These are phyloP conservation scores for Candida michaelii DNA, from an alignment of 805 yeast genomes.

Conservation along the genomic window DNA sequence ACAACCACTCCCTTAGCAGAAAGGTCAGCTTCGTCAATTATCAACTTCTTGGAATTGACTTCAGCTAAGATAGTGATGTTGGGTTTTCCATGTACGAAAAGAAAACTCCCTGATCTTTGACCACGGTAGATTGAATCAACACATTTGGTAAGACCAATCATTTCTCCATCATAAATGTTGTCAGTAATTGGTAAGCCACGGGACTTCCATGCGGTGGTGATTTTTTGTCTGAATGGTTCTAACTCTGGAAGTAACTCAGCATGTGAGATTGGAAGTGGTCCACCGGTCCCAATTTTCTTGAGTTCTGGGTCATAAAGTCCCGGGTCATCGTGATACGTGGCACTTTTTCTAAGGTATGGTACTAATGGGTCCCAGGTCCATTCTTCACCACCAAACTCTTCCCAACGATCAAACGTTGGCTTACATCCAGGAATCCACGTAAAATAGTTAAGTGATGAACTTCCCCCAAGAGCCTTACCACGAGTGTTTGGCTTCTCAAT, in stretches of 20 bases:
- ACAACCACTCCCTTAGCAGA: conserved; percentile 22
- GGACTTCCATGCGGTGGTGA: conserved; percentile 16
- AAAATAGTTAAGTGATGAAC: conserved; percentile 30
- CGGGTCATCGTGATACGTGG: conserved; percentile 21
- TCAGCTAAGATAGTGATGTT: conserved; percentile 24
- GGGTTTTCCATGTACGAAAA: conserved; percentile 17
- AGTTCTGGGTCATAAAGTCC: conserved; percentile 18
- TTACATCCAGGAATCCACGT: conserved; percentile 28
- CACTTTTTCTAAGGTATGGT: conserved; percentile 24
- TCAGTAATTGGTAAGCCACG: conserved; percentile 19
- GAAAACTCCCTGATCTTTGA: conserved; percentile 21
- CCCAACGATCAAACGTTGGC: conserved; percentile 18
- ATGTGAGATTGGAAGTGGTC: conserved; percentile 22
- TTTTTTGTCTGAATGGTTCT: conserved; percentile 16
- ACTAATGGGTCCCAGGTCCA: conserved; percentile 28
- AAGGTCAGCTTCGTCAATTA: conserved; percentile 17
- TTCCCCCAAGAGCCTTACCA: conserved; percentile 31
- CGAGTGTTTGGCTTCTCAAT: conserved; percentile 29
- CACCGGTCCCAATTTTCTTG: conserved; percentile 21
- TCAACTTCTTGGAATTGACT: conserved; percentile 23
- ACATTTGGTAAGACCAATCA: conserved; percentile 21
- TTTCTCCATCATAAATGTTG: conserved; percentile 19
- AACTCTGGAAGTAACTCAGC: conserved; percentile 20
- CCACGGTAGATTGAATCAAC: conserved; percentile 22
- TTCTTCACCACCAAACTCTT: conserved; percentile 25